These are phyloP conservation scores for Mycena maculata DNA, from an alignment of 768 basidiomycete species.

Conservation along the genomic window DNA sequence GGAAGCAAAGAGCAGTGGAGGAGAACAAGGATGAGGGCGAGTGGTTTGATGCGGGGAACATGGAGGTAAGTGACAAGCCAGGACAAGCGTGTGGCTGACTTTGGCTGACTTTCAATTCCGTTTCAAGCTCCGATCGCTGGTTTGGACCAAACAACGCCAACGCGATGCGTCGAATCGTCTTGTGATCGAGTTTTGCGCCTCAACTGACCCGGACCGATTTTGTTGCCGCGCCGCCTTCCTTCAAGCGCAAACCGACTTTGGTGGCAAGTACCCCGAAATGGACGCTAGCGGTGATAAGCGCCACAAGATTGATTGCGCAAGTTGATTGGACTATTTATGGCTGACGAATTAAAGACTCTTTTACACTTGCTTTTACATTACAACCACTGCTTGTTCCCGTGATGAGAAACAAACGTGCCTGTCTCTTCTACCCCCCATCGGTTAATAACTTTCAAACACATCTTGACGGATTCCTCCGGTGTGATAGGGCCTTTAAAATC, in stretches of 20 bases:
- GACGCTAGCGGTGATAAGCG: neutral
- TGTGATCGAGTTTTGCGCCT: neutral
- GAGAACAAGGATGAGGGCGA: neutral
- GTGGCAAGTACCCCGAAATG: neutral
- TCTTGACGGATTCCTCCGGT: slow-evolving; percentile 24
- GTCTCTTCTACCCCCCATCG: slow-evolving; percentile 16
- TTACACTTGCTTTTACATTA: slow-evolving; percentile 11
- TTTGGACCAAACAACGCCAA: neutral
- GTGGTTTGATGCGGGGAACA: neutral
- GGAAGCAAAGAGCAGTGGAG: neutral
- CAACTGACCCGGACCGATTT: no score
- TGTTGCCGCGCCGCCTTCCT: no score
- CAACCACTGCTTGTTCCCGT: slow-evolving; percentile 28
- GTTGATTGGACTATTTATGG: no score
- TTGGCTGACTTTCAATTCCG: neutral
- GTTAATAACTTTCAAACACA: slow-evolving; percentile 17
- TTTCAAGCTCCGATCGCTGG: neutral
- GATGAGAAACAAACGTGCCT: slow-evolving; percentile 29
- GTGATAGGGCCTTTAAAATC: slow-evolving; percentile 26
- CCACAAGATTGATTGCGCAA: neutral
- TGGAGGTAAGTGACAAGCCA: neutral
- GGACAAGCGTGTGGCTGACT: slow-evolving; percentile 2
- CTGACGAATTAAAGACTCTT: no score
- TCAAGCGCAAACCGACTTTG: no score
- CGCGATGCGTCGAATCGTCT: neutral